phyloP scores from a whole-genome alignment of 148 eudicot genomes.

The Euryodendron excelsum region DNA sequence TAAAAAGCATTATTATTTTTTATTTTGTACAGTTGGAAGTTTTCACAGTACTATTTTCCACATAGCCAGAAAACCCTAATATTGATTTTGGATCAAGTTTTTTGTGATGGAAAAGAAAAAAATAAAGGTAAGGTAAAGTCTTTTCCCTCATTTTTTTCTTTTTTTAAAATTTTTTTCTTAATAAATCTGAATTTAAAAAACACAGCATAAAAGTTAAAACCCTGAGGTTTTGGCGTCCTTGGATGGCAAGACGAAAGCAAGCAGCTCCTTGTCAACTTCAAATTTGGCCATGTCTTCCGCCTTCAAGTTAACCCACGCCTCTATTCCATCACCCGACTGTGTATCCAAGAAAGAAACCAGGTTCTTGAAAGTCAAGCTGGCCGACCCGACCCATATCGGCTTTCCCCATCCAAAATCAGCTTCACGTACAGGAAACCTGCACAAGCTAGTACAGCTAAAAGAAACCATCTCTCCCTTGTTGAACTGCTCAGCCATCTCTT shows the following conservation, averaged over 20 bases:
- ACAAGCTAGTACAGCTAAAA: conserved; percentile 22
- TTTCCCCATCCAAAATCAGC: conserved; percentile 45
- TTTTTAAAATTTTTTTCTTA: too few species aligned
- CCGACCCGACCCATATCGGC: conserved; percentile 27
- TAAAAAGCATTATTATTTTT: too few species aligned
- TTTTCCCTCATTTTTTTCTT: too few species aligned
- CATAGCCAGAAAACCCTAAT: too few species aligned
- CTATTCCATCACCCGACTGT: background rate
- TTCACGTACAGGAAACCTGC: conserved; percentile 23
- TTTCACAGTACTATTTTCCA: too few species aligned
- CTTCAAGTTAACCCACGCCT: conserved; percentile 17
- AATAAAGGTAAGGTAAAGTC: too few species aligned
- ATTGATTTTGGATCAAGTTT: too few species aligned
- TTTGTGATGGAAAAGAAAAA: too few species aligned
- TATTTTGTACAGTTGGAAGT: too few species aligned
- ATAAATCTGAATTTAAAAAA: too few species aligned
- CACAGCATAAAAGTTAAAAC: too few species aligned
- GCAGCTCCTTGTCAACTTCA: conserved; percentile 4
- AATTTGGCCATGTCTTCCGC: conserved; percentile 14
- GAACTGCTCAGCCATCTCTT: background rate
- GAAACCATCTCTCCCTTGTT: conserved; percentile 13
- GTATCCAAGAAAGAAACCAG: conserved; percentile 18
- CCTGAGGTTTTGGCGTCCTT: background rate
- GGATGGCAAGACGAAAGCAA: background rate
- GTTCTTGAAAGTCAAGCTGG: conserved; percentile 12